phyloP scores from a whole-genome alignment of 176 grass and related monocot species.

The Oryza rufipogon region DNA sequence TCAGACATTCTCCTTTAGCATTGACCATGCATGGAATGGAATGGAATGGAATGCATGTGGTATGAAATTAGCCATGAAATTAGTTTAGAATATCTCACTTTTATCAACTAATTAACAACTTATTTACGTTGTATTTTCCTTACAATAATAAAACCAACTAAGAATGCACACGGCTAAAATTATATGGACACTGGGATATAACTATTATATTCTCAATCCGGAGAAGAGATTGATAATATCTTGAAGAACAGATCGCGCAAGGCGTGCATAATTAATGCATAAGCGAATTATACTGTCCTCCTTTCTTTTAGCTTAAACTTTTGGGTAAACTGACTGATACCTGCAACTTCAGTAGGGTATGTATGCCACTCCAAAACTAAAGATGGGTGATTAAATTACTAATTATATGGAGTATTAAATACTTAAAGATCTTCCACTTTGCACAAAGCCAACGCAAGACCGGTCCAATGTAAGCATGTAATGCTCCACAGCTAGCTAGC shows the following conservation, averaged over 20 bases:
- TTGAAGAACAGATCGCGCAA: too few species aligned
- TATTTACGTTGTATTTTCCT: background rate
- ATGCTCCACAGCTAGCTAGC: constrained; percentile 40
- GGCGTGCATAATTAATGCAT: background rate
- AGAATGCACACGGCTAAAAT: too few species aligned
- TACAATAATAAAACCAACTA: too few species aligned
- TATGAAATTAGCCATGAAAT: background rate
- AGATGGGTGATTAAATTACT: background rate
- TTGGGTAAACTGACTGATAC: background rate
- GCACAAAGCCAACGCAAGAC: background rate
- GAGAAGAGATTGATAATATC: too few species aligned
- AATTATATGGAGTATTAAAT: background rate
- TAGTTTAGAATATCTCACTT: background rate
- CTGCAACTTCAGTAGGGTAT: background rate
- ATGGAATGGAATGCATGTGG: background rate
- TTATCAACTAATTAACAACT: background rate
- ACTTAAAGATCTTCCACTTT: constrained; percentile 35
- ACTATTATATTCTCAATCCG: too few species aligned
- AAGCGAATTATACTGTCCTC: too few species aligned
- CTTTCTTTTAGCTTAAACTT: background rate
- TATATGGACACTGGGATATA: too few species aligned
- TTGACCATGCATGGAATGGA: background rate
- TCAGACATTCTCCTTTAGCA: background rate
- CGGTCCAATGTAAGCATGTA: background rate
- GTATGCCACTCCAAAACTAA: background rate